A percentile compares a stretch with the other conserved stretches of the same genome.
Evolutionary conservation across 202 grass and related monocot species (phyloP).

Genomic region (Cymbopogon flexuosus): DNA sequence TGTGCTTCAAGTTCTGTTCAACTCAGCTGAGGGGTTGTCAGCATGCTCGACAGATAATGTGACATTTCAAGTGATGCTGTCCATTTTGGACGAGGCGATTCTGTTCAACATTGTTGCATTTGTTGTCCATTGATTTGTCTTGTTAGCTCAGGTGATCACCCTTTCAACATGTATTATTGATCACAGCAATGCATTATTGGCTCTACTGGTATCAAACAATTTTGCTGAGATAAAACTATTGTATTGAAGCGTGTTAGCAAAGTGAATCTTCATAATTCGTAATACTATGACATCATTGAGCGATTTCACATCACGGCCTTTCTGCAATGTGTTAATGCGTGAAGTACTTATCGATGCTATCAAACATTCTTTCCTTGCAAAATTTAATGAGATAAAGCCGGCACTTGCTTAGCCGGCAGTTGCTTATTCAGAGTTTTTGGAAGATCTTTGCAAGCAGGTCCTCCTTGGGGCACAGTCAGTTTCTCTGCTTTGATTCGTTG

Average conservation of each 20-base stretch:
- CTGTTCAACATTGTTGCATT: conserved; percentile 53
- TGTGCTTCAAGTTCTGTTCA: too few relatives aligned
- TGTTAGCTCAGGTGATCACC: conserved; percentile 91
- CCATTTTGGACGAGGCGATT: conserved; percentile 61
- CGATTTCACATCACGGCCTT: conserved; percentile 89
- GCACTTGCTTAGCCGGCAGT: neutral
- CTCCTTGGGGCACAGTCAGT: neutral
- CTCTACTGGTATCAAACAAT: conserved; percentile 86
- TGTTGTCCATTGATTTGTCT: conserved; percentile 92
- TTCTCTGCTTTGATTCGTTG: conserved; percentile 13
- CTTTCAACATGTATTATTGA: conserved; percentile 95
- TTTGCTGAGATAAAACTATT: conserved; percentile 93
- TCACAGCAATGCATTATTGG: conserved; percentile 89
- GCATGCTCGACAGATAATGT: too few relatives aligned
- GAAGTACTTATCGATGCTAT: too few relatives aligned
- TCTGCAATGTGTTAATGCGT: conserved; percentile 8
- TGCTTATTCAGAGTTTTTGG: conserved; percentile 94
- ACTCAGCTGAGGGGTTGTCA: too few relatives aligned
- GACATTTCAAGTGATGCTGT: too few relatives aligned
- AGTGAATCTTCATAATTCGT: conserved; percentile 94
- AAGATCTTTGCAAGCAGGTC: conserved; percentile 86
- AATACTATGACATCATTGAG: conserved; percentile 86
- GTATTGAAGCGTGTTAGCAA: conserved; percentile 99
- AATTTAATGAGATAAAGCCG: conserved; percentile 98
- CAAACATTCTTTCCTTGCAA: conserved; percentile 96